These are phyloP conservation scores for Pochonia chlamydosporia DNA, from an alignment of 2,329 filamentous ascomycete genomes.

Conservation along the genomic window DNA sequence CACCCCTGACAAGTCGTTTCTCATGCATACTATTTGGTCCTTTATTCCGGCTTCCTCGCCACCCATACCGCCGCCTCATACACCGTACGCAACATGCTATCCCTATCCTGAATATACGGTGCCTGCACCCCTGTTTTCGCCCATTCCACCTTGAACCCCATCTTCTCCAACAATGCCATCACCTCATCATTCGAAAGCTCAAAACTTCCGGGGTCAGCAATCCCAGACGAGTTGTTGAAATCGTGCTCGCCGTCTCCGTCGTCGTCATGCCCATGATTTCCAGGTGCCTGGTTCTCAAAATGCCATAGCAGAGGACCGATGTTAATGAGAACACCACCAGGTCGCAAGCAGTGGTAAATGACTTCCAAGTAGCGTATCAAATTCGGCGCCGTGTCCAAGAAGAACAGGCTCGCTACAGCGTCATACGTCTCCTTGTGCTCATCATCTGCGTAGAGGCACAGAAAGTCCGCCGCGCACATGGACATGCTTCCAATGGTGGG, in stretches of 20 bases:
- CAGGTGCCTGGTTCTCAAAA: constrained; percentile 70
- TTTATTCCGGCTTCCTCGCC: constrained; percentile 57
- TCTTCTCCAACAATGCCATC: constrained; percentile 60
- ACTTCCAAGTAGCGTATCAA: constrained; percentile 84
- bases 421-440: constrained; percentile 62
- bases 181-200: constrained; percentile 91
- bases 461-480: constrained; percentile 91
- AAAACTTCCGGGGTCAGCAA: constrained; percentile 83
- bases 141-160: constrained; percentile 72
- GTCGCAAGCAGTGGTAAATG: constrained; percentile 68
- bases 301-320: constrained; percentile 92
- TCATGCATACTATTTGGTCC: background rate
- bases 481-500: constrained; percentile 62
- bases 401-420: constrained; percentile 86
- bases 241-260: constrained; percentile 46
- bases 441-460: constrained; percentile 70
- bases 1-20: background rate
- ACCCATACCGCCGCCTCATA: constrained; percentile 84
- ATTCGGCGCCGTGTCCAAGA: constrained; percentile 95
- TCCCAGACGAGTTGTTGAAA: constrained; percentile 52
- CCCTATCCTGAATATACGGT: constrained; percentile 80
- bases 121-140: constrained; percentile 55
- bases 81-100: constrained; percentile 79
- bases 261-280: constrained; percentile 47
- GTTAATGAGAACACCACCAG: constrained; percentile 81